These are phyloP conservation scores for Calycina marina DNA, from an alignment of 2,329 filamentous ascomycete genomes.

Conservation along the genomic window DNA sequence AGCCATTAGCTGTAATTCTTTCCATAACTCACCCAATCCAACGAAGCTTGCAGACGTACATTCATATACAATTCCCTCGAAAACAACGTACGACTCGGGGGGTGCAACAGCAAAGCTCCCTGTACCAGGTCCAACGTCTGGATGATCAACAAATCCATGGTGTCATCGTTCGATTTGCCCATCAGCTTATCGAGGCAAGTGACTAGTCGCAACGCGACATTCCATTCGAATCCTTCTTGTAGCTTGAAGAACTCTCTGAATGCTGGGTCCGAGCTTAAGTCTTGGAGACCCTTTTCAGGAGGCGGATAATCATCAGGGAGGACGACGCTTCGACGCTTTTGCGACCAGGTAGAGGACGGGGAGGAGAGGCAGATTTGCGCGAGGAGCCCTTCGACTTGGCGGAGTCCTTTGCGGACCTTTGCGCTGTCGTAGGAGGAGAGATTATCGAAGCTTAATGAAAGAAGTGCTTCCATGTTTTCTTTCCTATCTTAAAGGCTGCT, in stretches of 20 bases:
- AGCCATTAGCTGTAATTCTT: constrained; percentile 1
- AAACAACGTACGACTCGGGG: constrained; percentile 77
- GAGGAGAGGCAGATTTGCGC: constrained; percentile 81
- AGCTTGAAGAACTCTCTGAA: constrained; percentile 94
- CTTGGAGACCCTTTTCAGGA: constrained; percentile 44
- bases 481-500: too few species aligned
- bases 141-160: constrained; percentile 79
- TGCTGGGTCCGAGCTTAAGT: constrained; percentile 68
- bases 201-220: constrained; percentile 76
- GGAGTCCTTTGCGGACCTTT: constrained; percentile 86
- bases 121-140: constrained; percentile 81
- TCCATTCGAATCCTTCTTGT: constrained; percentile 97
- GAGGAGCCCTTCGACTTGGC: constrained; percentile 84
- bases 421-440: constrained; percentile 69
- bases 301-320: constrained; percentile 26
- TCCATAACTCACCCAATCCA: too few species aligned
- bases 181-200: constrained; percentile 75
- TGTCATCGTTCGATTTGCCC: constrained; percentile 66
- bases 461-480: constrained; percentile 66
- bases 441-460: constrained; percentile 85
- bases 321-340: constrained; percentile 18
- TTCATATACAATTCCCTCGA: constrained; percentile 91
- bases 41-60: too few species aligned
- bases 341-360: constrained; percentile 12
- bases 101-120: constrained; percentile 75